Percentiles rank a stretch among this genome's conserved stretches.
These are phyloP conservation scores for Hygrophoropsis aurantiaca DNA, from an alignment of 768 basidiomycete genomes.

Conservation along the genomic window DNA sequence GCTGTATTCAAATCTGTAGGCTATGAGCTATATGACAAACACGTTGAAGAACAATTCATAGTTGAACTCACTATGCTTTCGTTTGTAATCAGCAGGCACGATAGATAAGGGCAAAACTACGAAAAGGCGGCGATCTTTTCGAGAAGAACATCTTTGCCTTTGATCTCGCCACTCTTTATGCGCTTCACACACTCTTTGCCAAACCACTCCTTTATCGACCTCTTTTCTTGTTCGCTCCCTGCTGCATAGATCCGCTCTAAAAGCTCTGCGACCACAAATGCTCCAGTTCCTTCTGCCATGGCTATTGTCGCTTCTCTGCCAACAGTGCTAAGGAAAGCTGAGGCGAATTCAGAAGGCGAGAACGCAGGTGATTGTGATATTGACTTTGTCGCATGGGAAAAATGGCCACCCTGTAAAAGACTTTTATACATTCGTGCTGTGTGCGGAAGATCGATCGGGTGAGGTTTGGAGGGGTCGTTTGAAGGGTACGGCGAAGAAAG, in stretches of 20 bases:
- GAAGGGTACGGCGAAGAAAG: slow-evolving; percentile 59
- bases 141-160: slow-evolving; percentile 70
- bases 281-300: slow-evolving; percentile 63
- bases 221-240: slow-evolving; percentile 39
- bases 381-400: slow-evolving; percentile 56
- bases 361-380: slow-evolving; percentile 55
- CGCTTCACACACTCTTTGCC: slow-evolving; percentile 40
- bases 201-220: slow-evolving; percentile 61
- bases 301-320: slow-evolving; percentile 49
- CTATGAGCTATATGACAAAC: too few species aligned
- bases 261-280: slow-evolving; percentile 75
- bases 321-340: slow-evolving; percentile 52
- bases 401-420: slow-evolving; percentile 90
- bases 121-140: slow-evolving; percentile 48
- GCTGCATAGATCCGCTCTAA: slow-evolving; percentile 55
- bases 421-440: slow-evolving; percentile 85
- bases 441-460: slow-evolving; percentile 81
- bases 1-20: too few species aligned
- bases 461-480: slow-evolving; percentile 45
- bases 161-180: slow-evolving; percentile 56
- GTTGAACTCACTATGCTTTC: too few species aligned
- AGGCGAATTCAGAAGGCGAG: slow-evolving; percentile 60
- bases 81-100: too few species aligned
- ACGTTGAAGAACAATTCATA: too few species aligned
- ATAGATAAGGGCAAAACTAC: slow-evolving; percentile 9